A percentile compares a stretch with the other conserved stretches of the same genome.
phyloP scores from a whole-genome alignment of 2,329 filamentous ascomycete genomes.

The Thelonectria rubi region DNA sequence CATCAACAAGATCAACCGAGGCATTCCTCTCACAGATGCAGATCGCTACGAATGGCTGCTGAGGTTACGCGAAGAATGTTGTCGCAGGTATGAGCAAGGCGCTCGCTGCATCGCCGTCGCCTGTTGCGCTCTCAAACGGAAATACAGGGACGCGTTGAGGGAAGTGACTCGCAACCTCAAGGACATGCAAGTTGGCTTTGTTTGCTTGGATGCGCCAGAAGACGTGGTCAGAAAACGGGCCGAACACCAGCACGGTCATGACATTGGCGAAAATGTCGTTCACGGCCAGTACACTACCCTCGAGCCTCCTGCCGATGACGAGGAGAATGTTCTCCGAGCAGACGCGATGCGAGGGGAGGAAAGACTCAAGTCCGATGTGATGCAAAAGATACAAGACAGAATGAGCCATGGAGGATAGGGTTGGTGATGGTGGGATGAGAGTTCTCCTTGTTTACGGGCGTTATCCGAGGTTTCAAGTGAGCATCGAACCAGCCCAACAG shows the following conservation, averaged over 20 bases:
- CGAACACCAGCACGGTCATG: background rate
- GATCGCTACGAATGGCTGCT: constrained; percentile 3
- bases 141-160: constrained; percentile 2
- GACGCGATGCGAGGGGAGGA: background rate
- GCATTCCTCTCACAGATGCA: constrained; percentile 4
- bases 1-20: constrained; percentile 1
- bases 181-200: background rate
- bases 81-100: background rate
- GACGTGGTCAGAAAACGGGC: constrained; percentile 2
- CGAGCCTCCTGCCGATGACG: constrained; percentile 1
- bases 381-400: background rate
- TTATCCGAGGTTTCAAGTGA: too few species aligned
- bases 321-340: background rate
- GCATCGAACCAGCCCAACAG: too few species aligned
- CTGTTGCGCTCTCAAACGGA: background rate
- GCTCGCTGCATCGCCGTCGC: background rate
- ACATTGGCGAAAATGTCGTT: background rate
- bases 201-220: background rate
- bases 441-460: too few species aligned
- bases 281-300: background rate
- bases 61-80: background rate
- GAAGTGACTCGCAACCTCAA: background rate
- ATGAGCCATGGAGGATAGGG: background rate
- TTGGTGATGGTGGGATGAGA: too few species aligned
- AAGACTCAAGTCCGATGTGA: constrained; percentile 2